A percentile compares a stretch with the other conserved stretches of the same genome.
phyloP scores from a whole-genome alignment of 805 yeast genomes.

The Komagataella ulmi region DNA sequence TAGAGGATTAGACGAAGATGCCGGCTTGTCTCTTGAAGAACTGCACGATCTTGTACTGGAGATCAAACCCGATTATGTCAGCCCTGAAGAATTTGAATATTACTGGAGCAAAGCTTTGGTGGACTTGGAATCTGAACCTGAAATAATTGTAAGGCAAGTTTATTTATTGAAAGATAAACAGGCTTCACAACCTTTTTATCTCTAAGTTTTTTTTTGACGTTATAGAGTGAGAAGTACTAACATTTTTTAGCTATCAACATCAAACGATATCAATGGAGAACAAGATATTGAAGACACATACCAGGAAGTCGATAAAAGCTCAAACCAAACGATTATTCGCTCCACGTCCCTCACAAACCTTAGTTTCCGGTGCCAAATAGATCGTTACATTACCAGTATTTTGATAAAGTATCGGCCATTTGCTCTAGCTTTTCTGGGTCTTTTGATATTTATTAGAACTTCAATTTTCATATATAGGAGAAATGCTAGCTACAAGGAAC shows the following conservation, averaged over 20 bases:
- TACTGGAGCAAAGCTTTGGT: conserved; percentile 56
- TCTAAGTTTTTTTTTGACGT: neutral
- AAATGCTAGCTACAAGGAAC: conserved; percentile 17
- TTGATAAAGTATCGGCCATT: conserved; percentile 11
- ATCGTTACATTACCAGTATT: conserved; percentile 10
- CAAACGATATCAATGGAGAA: conserved; percentile 21
- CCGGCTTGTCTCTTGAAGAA: conserved; percentile 48
- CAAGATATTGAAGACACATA: conserved; percentile 20
- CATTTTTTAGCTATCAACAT: conserved; percentile 7
- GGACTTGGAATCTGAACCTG: conserved; percentile 54
- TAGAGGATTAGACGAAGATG: conserved; percentile 16
- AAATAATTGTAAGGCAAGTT: conserved; percentile 50
- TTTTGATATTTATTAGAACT: neutral
- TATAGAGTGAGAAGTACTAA: conserved; percentile 9
- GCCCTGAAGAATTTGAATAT: conserved; percentile 57
- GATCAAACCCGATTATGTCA: conserved; percentile 24
- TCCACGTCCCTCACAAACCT: conserved; percentile 38
- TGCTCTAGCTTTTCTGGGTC: conserved; percentile 7
- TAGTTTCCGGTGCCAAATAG: conserved; percentile 14
- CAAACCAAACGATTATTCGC: conserved; percentile 45
- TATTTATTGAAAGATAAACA: conserved; percentile 1
- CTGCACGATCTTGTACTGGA: conserved; percentile 55
- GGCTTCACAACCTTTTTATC: neutral
- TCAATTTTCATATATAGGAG: neutral
- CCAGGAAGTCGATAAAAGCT: neutral